phyloP scores from a whole-genome alignment of 2,329 filamentous ascomycete genomes.

The Fusarium udum region DNA sequence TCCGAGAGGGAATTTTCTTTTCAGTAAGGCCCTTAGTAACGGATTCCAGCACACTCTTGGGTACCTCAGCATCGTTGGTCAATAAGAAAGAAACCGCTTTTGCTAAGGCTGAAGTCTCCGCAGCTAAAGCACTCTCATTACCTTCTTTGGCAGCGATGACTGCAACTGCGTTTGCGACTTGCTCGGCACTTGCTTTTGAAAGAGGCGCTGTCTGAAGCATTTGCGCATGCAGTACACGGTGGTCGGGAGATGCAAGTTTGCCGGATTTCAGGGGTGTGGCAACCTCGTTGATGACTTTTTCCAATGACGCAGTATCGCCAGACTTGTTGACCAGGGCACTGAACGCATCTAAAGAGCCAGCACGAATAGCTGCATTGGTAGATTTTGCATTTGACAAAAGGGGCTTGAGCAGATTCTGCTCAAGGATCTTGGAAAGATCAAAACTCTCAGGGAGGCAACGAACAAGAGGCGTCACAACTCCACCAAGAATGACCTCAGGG shows the following conservation, averaged over 20 bases:
- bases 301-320: conserved; percentile 64
- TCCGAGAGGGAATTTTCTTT: conserved; percentile 81
- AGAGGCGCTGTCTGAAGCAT: conserved; percentile 75
- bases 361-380: conserved; percentile 80
- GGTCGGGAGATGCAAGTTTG: conserved; percentile 86
- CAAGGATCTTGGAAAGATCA: conserved; percentile 81
- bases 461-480: conserved; percentile 79
- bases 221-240: conserved; percentile 83
- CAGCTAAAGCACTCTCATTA: conserved; percentile 82
- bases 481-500: conserved; percentile 87
- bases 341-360: conserved; percentile 80
- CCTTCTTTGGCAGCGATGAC: conserved; percentile 82
- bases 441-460: conserved; percentile 72
- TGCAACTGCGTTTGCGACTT: conserved; percentile 73
- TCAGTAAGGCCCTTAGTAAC: conserved; percentile 85
- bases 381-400: conserved; percentile 92
- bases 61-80: conserved; percentile 66
- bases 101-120: conserved; percentile 77
- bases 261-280: conserved; percentile 80
- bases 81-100: conserved; percentile 72
- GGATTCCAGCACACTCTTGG: conserved; percentile 73
- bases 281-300: conserved; percentile 80
- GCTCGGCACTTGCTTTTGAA: conserved; percentile 69
- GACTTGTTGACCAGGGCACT: conserved; percentile 72
- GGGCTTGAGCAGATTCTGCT: conserved; percentile 80